phyloP scores from a whole-genome alignment of 2,329 filamentous ascomycete species.

The Byssoonygena ceratinophila region DNA sequence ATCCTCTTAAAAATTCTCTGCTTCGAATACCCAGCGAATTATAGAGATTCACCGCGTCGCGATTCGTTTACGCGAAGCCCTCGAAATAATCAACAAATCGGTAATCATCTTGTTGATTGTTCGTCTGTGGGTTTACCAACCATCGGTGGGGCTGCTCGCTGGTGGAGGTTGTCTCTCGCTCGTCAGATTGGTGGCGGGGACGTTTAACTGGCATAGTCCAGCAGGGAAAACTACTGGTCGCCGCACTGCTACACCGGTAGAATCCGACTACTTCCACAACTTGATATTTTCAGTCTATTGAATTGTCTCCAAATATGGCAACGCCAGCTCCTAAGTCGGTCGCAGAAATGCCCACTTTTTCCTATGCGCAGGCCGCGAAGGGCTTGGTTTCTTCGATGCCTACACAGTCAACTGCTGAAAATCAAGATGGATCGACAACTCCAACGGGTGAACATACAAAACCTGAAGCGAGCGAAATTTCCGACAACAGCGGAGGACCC shows the following conservation, averaged over 20 bases:
- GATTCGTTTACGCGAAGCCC: neutral
- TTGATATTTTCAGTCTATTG: neutral
- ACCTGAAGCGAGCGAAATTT: constrained; percentile 23
- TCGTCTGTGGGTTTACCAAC: constrained; percentile 3
- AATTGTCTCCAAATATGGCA: constrained; percentile 32
- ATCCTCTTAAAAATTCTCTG: neutral
- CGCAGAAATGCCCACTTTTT: constrained; percentile 54
- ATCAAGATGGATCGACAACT: constrained; percentile 23
- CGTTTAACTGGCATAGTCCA: neutral
- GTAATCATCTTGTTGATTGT: neutral
- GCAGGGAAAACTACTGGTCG: constrained; percentile 4
- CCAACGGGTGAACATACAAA: constrained; percentile 25
- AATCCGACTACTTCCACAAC: neutral
- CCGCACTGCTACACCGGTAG: neutral
- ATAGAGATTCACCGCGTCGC: neutral
- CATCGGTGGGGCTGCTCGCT: constrained; percentile 15
- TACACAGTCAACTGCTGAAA: constrained; percentile 32
- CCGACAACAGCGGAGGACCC: constrained; percentile 26
- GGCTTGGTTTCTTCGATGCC: constrained; percentile 50
- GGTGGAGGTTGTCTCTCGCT: constrained; percentile 13
- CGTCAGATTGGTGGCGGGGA: constrained; percentile 6
- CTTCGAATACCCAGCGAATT: neutral
- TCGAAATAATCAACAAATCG: neutral
- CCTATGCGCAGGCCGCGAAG: constrained; percentile 92
- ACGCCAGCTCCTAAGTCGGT: constrained; percentile 28